Percentiles rank a stretch among this genome's conserved stretches.
phyloP scores from a whole-genome alignment of 2,329 filamentous ascomycete genomes.

The Boeremia exigua region DNA sequence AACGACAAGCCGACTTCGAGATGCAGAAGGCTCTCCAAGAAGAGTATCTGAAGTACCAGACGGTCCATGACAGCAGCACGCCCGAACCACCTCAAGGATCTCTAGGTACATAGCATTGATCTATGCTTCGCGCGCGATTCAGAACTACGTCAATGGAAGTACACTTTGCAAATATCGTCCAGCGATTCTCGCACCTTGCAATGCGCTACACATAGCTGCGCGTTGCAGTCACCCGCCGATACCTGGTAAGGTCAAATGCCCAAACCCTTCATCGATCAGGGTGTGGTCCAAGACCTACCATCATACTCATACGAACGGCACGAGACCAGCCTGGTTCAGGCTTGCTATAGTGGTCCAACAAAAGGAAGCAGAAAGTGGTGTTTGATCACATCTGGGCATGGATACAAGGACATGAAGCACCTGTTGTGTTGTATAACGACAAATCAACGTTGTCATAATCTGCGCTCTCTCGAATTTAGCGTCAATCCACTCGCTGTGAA shows the following conservation, averaged over 20 bases:
- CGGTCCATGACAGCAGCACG: conserved; percentile 60
- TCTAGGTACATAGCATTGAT: conserved; percentile 17
- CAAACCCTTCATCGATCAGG: not conserved
- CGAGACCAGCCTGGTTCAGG: not conserved
- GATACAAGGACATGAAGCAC: not conserved
- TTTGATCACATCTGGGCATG: not conserved
- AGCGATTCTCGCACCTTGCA: not conserved
- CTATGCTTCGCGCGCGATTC: not conserved
- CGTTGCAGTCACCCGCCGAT: not conserved
- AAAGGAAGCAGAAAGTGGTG: not conserved
- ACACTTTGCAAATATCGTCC: not conserved
- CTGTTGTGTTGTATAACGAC: not conserved
- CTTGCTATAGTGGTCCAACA: not conserved
- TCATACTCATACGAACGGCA: not conserved
- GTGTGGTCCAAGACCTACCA: not conserved
- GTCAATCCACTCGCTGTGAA: too few relatives aligned
- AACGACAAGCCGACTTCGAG: conserved; percentile 93
- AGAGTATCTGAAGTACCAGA: conserved; percentile 90
- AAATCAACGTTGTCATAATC: not conserved
- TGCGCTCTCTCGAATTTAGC: not conserved
- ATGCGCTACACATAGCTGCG: not conserved
- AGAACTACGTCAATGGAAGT: not conserved
- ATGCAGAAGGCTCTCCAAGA: conserved; percentile 84
- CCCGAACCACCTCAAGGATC: conserved; percentile 32
- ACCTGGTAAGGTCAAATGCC: not conserved